Evolutionary conservation across 805 yeast genomes (phyloP).

Genomic region (Kuraishia piskuri): DNA sequence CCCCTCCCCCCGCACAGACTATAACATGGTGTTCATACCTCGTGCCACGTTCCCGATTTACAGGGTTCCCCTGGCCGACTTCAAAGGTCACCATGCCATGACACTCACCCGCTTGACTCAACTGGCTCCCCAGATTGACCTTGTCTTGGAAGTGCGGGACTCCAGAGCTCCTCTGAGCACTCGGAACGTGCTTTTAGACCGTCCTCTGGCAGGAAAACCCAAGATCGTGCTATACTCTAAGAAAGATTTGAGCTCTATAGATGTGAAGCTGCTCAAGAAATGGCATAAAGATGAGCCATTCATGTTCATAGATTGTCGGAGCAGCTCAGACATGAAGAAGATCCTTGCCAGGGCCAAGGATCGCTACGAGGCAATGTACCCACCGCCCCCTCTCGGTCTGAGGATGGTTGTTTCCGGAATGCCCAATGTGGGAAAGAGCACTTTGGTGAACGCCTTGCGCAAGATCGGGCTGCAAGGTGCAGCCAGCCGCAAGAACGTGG

Average conservation of each 20-base stretch:
- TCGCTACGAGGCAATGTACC: constrained; percentile 35
- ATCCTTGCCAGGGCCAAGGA: constrained; percentile 43
- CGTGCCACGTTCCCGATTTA: constrained; percentile 67
- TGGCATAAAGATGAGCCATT: constrained; percentile 46
- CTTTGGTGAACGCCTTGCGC: constrained; percentile 70
- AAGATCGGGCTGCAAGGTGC: constrained; percentile 18
- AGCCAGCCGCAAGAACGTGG: constrained; percentile 49
- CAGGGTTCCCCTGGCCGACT: constrained; percentile 62
- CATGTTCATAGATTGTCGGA: constrained; percentile 52
- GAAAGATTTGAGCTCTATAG: constrained; percentile 50
- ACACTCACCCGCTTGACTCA: constrained; percentile 63
- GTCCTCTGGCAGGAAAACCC: constrained; percentile 44
- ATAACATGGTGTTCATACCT: constrained; percentile 42
- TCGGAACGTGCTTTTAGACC: constrained; percentile 70
- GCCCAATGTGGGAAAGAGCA: constrained; percentile 98
- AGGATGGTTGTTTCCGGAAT: constrained; percentile 77
- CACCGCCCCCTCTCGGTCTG: constrained; percentile 80
- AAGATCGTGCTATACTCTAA: constrained; percentile 72
- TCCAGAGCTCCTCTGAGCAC: constrained; percentile 84
- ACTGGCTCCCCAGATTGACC: constrained; percentile 71
- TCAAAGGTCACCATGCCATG: constrained; percentile 84
- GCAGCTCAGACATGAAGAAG: constrained; percentile 35
- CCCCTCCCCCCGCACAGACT: not conserved
- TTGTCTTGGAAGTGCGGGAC: constrained; percentile 81
- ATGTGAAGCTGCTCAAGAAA: constrained; percentile 24